Percentiles rank a stretch among this genome's conserved stretches.
Conservation (phyloP, 345 rosid genomes). For the Eucalyptus victrix region DNA sequence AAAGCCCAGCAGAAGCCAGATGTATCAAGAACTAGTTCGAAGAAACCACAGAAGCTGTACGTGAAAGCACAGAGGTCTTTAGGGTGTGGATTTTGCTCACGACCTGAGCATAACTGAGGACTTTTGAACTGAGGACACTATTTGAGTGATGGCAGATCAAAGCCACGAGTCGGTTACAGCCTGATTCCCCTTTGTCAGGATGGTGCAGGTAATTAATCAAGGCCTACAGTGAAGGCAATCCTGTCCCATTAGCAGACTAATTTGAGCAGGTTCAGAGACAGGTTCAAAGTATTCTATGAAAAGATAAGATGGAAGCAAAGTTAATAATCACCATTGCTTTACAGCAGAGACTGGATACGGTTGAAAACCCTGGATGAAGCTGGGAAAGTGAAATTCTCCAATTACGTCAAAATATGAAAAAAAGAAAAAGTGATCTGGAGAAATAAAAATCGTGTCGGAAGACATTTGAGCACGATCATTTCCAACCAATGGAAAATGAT, state of each 20-base stretch:
- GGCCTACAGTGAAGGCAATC: background rate
- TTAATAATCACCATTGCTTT: slow-evolving; percentile 5
- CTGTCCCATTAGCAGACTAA: background rate
- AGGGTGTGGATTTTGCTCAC: background rate
- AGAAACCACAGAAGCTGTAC: background rate
- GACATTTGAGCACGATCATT: no score
- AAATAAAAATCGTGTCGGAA: no score
- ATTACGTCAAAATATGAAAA: no score
- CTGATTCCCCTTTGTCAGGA: background rate
- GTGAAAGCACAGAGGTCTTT: background rate
- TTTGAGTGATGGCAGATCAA: background rate
- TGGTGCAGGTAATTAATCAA: background rate
- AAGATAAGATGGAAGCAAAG: background rate
- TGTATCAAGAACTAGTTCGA: background rate
- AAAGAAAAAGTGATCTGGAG: no score
- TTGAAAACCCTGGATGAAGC: slow-evolving; percentile 58
- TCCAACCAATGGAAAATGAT: no score
- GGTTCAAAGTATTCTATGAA: background rate
- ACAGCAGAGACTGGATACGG: slow-evolving; percentile 70
- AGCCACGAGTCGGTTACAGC: background rate
- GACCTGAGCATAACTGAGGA: background rate
- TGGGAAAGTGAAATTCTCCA: slow-evolving; percentile 42
- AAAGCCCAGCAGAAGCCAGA: background rate
- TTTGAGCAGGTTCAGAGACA: background rate
- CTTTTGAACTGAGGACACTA: background rate